A percentile compares a stretch with the other conserved stretches of the same genome.
Evolutionary conservation across 768 basidiomycete species (phyloP).

Genomic region (Hebeloma cylindrosporum): DNA sequence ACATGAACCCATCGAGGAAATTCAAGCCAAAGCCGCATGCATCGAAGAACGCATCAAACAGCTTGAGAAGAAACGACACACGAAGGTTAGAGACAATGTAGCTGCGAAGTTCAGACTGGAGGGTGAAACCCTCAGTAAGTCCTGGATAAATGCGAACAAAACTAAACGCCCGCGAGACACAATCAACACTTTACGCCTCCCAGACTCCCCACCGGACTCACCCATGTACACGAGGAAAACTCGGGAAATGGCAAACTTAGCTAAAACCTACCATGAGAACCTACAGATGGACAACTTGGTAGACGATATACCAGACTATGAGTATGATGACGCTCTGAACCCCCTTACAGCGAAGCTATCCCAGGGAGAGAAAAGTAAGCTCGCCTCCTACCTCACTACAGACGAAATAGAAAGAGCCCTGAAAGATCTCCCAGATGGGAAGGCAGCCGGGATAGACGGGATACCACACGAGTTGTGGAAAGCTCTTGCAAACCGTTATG

Average conservation of each 20-base stretch:
- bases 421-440: slow-evolving; percentile 14
- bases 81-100: slow-evolving; percentile 2
- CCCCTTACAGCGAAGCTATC: neutral
- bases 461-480: slow-evolving; percentile 32
- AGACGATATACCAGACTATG: too few relatives aligned
- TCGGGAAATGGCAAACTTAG: slow-evolving; percentile 6
- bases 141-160: slow-evolving; percentile 10
- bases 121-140: slow-evolving; percentile 3
- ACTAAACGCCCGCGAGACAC: slow-evolving; percentile 4
- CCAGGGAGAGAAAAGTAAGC: neutral
- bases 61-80: neutral
- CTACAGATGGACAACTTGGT: slow-evolving; percentile 23
- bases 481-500: slow-evolving; percentile 2
- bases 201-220: neutral
- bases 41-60: neutral
- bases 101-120: neutral
- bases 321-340: too few relatives aligned
- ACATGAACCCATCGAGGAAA: neutral
- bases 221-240: neutral
- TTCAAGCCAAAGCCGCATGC: neutral
- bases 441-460: slow-evolving; percentile 25
- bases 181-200: neutral
- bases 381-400: slow-evolving; percentile 3
- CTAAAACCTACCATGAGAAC: slow-evolving; percentile 25
- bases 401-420: slow-evolving; percentile 18